Conservation (phyloP, 2,329 filamentous ascomycete genomes). For the Pseudogymnoascus sp. region DNA sequence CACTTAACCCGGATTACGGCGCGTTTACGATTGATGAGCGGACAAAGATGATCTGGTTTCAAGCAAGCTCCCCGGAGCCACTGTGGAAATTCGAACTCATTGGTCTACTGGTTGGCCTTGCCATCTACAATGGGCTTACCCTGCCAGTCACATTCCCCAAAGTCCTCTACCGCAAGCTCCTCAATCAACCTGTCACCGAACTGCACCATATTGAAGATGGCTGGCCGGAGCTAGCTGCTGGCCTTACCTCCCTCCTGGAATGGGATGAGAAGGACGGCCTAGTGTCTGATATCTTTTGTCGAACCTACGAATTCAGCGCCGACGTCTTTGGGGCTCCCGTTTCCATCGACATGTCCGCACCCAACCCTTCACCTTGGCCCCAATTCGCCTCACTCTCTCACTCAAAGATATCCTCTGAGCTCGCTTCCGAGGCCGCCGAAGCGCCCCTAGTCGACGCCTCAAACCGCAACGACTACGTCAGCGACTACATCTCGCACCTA, state of each 20-base stretch:
- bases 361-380: conserved; percentile 40
- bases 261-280: conserved; percentile 70
- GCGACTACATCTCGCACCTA: conserved; percentile 78
- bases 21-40: conserved; percentile 71
- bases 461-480: conserved; percentile 71
- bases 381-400: conserved; percentile 36
- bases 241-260: conserved; percentile 63
- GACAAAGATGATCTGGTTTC: conserved; percentile 81
- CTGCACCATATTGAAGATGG: conserved; percentile 75
- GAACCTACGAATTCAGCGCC: conserved; percentile 80
- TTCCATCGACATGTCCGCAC: conserved; percentile 46
- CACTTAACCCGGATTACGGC: conserved; percentile 68
- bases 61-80: conserved; percentile 71
- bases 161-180: conserved; percentile 73
- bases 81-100: conserved; percentile 86
- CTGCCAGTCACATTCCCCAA: conserved; percentile 83
- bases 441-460: conserved; percentile 69
- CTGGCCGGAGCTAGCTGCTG: conserved; percentile 74
- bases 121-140: conserved; percentile 87
- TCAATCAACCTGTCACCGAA: conserved; percentile 60
- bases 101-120: conserved; percentile 79
- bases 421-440: conserved; percentile 33
- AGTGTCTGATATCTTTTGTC: conserved; percentile 72
- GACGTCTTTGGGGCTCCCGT: conserved; percentile 49
- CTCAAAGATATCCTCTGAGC: neutral